Evolutionary conservation across 345 rosid genomes (phyloP).

Genomic region (Zanthoxylum bungeanum): DNA sequence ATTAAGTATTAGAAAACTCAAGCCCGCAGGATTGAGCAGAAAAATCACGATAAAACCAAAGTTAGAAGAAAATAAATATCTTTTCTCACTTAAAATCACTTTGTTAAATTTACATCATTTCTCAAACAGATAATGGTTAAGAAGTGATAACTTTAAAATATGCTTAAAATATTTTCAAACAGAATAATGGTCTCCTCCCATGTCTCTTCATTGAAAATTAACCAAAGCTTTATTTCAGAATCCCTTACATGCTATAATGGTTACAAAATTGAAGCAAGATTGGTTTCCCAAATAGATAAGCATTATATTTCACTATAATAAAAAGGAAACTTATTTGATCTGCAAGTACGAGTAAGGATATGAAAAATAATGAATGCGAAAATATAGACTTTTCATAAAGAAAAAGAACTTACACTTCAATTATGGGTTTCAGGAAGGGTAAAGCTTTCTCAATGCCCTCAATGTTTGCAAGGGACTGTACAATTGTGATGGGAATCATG

Average conservation of each 20-base stretch:
- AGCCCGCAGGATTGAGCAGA: not conserved
- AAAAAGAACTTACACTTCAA: constrained; percentile 62
- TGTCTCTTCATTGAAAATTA: not conserved
- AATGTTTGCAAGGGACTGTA: constrained; percentile 89
- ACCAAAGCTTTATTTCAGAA: not conserved
- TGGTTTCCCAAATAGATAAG: not conserved
- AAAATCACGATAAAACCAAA: not conserved
- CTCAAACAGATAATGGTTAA: no score
- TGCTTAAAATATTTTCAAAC: not conserved
- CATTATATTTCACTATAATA: not conserved
- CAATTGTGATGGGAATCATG: constrained; percentile 91
- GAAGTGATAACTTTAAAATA: not conserved
- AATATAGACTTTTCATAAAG: not conserved
- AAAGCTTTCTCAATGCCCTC: constrained; percentile 84
- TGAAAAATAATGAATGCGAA: not conserved
- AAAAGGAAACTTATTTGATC: not conserved
- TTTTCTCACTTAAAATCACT: not conserved
- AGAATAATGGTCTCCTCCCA: not conserved
- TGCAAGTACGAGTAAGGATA: not conserved
- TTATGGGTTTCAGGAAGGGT: constrained; percentile 73
- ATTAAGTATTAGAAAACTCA: not conserved
- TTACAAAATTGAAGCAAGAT: not conserved
- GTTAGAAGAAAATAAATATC: not conserved
- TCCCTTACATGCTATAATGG: not conserved
- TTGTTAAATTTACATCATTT: not conserved